A percentile compares a stretch with the other conserved stretches of the same genome.
Evolutionary conservation across 176 grass and related monocot genomes (phyloP).

Genomic region (Triticum turgidum): DNA sequence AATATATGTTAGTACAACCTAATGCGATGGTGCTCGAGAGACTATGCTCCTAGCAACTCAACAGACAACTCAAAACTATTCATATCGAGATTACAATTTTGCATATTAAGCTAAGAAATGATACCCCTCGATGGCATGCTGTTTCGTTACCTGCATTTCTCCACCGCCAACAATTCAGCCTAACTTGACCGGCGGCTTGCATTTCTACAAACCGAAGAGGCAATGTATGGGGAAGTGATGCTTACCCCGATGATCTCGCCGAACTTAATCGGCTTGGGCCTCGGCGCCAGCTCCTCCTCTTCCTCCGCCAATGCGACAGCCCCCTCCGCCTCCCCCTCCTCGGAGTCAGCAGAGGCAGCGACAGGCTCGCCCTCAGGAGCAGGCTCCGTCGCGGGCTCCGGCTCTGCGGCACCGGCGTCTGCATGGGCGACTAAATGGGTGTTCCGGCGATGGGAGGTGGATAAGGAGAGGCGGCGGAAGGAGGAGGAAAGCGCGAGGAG

Average conservation of each 20-base stretch:
- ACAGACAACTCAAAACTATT: not conserved
- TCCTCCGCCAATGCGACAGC: slow-evolving; percentile 30
- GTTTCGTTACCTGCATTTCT: not conserved
- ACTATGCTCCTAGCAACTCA: not conserved
- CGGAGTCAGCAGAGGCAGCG: slow-evolving; percentile 40
- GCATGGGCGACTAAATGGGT: slow-evolving; percentile 40
- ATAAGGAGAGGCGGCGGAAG: slow-evolving; percentile 49
- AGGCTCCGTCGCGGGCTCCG: not conserved
- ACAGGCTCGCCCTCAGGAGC: slow-evolving; percentile 18
- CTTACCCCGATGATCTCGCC: slow-evolving; percentile 94
- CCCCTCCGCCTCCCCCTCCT: slow-evolving; percentile 35
- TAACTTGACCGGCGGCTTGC: not conserved
- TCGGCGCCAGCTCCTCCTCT: slow-evolving; percentile 44
- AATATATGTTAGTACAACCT: not conserved
- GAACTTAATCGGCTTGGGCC: slow-evolving; percentile 65
- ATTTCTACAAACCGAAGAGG: not conserved
- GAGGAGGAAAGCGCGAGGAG: slow-evolving; percentile 40
- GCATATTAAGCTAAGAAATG: not conserved
- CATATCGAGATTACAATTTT: not conserved
- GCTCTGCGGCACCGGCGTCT: slow-evolving; percentile 36
- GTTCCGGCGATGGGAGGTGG: slow-evolving; percentile 37
- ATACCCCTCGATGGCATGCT: not conserved
- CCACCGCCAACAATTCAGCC: not conserved
- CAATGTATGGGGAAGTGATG: not conserved
- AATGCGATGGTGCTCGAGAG: not conserved